These are phyloP conservation scores for Blastocystis hominis DNA, from an alignment of 352 stramenopile genomes.

Conservation along the genomic window DNA sequence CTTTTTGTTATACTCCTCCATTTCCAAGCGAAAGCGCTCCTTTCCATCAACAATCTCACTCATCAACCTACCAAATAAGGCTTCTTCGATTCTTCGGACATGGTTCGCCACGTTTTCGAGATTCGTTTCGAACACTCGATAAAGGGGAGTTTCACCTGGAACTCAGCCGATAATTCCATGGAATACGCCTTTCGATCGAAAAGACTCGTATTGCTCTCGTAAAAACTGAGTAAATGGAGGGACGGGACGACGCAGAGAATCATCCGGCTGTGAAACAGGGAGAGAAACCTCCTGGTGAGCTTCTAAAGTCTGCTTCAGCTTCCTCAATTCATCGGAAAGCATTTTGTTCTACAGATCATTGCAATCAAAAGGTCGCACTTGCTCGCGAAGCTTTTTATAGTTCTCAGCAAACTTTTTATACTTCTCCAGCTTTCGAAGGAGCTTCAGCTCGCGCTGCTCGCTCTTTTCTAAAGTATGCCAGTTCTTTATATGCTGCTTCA, in stretches of 20 bases:
- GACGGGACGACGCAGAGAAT: not conserved
- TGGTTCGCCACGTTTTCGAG: not conserved
- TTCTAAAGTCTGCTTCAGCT: not conserved
- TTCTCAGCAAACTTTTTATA: slow-evolving; percentile 37
- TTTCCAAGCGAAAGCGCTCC: slow-evolving; percentile 40
- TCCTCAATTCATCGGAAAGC: slow-evolving; percentile 15
- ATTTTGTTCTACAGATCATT: slow-evolving; percentile 6
- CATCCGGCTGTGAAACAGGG: not conserved
- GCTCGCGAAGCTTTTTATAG: slow-evolving; percentile 23
- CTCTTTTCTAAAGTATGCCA: slow-evolving; percentile 57
- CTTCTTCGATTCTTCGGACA: slow-evolving; percentile 30
- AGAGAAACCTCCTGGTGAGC: not conserved
- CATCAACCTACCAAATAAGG: not conserved
- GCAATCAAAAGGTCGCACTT: not conserved
- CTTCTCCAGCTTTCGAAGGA: slow-evolving; percentile 51
- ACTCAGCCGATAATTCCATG: not conserved
- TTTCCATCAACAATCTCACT: not conserved
- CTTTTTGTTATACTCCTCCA: slow-evolving; percentile 25
- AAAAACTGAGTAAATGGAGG: slow-evolving; percentile 53
- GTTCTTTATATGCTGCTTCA: slow-evolving; percentile 52
- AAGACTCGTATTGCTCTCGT: not conserved
- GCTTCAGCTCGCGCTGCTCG: slow-evolving; percentile 4
- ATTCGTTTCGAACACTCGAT: slow-evolving; percentile 43
- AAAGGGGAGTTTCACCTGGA: slow-evolving; percentile 23
- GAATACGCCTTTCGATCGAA: not conserved